Percentiles rank a stretch among this genome's conserved stretches.
phyloP scores from a whole-genome alignment of 2,329 filamentous ascomycete species.

The Ceratocystis harringtonii region DNA sequence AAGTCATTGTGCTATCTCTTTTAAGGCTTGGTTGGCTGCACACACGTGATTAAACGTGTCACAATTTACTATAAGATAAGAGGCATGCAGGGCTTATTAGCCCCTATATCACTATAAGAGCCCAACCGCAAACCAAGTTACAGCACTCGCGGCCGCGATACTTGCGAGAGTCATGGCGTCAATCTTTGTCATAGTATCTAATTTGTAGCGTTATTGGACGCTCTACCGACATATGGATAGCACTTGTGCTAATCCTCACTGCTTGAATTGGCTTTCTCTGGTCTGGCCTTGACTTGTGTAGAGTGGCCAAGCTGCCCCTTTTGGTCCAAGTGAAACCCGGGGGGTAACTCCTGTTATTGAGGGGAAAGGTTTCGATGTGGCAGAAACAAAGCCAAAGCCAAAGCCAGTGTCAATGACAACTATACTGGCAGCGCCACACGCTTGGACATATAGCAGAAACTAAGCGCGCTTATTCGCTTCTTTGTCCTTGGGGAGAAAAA shows the following conservation, averaged over 20 bases:
- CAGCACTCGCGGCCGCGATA: neutral
- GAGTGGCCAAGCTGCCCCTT: neutral
- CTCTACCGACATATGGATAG: neutral
- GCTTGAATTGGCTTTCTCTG: neutral
- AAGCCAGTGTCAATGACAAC: neutral
- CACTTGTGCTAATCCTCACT: neutral
- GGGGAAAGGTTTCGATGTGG: neutral
- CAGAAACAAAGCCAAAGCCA: neutral
- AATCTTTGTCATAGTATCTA: neutral
- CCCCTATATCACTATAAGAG: neutral
- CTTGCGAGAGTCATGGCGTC: neutral
- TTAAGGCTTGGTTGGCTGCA: neutral
- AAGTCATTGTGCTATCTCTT: neutral
- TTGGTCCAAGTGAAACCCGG: neutral
- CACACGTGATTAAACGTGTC: neutral
- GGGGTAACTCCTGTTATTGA: neutral
- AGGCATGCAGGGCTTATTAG: neutral
- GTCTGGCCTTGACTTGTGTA: neutral
- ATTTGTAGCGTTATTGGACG: neutral
- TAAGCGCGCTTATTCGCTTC: neutral
- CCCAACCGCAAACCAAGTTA: neutral
- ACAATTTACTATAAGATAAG: neutral
- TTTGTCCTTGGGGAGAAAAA: neutral
- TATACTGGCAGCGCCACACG: neutral
- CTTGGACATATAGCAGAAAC: neutral